phyloP scores from a whole-genome alignment of 768 basidiomycete genomes.

The Serendipita sp. region DNA sequence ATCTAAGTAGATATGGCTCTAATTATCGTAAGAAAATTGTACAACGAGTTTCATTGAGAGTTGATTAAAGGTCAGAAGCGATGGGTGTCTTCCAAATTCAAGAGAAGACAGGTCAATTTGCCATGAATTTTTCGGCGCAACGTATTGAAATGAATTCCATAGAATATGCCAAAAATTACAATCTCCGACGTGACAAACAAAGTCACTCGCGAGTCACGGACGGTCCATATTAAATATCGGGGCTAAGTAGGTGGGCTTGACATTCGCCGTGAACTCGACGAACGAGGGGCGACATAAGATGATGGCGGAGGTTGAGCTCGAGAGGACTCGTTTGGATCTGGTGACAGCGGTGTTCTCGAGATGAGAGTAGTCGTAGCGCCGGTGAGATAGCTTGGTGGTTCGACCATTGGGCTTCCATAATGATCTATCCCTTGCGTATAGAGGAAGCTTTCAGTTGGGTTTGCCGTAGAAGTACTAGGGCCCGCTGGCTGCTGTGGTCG shows the following conservation, averaged over 20 bases:
- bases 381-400: not conserved
- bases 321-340: not conserved
- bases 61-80: no score
- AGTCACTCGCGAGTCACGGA: no score
- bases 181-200: no score
- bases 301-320: not conserved
- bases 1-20: no score
- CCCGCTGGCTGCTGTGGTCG: not conserved
- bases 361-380: not conserved
- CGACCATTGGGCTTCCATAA: not conserved
- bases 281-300: not conserved
- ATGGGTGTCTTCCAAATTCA: no score
- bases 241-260: not conserved
- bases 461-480: not conserved
- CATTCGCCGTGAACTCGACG: not conserved
- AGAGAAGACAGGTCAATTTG: no score
- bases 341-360: not conserved
- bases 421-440: not conserved
- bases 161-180: no score
- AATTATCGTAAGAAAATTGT: no score
- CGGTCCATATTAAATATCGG: no score
- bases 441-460: not conserved
- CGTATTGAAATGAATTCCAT: no score
- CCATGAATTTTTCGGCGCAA: no score
- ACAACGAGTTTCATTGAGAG: no score